phyloP scores from a whole-genome alignment of 306 rosid species.

The Phaseolus lunatus region DNA sequence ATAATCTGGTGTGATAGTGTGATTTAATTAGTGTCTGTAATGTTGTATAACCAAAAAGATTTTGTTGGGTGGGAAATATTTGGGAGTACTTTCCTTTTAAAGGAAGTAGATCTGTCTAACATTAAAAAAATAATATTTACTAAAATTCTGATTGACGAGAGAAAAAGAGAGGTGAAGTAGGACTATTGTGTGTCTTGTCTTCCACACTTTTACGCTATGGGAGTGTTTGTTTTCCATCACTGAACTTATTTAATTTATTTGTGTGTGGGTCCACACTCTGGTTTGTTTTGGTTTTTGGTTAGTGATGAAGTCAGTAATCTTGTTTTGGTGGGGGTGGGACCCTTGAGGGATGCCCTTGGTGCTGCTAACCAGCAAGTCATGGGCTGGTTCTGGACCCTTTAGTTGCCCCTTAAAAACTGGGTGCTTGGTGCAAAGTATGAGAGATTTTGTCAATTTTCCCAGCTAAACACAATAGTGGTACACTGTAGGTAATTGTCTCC shows the following conservation, averaged over 20 bases:
- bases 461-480: conserved; percentile 21
- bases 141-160: conserved; percentile 23
- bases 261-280: conserved; percentile 9
- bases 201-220: conserved; percentile 48
- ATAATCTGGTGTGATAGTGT: neutral
- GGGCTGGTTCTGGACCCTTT: conserved; percentile 46
- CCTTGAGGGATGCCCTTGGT: conserved; percentile 13
- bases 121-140: neutral
- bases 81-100: conserved; percentile 56
- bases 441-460: conserved; percentile 36
- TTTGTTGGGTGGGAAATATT: neutral
- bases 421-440: neutral
- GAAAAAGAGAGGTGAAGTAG: neutral
- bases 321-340: conserved; percentile 44
- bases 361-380: conserved; percentile 41
- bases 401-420: conserved; percentile 40
- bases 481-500: neutral
- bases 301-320: conserved; percentile 42
- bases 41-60: neutral
- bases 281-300: conserved; percentile 31
- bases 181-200: conserved; percentile 40
- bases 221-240: conserved; percentile 43
- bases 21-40: neutral
- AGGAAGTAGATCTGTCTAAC: conserved; percentile 47
- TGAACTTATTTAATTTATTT: neutral